A percentile compares a stretch with the other conserved stretches of the same genome.
These are phyloP conservation scores for Globisporangium heterothallicum DNA, from an alignment of 352 stramenopile genomes.

Conservation along the genomic window DNA sequence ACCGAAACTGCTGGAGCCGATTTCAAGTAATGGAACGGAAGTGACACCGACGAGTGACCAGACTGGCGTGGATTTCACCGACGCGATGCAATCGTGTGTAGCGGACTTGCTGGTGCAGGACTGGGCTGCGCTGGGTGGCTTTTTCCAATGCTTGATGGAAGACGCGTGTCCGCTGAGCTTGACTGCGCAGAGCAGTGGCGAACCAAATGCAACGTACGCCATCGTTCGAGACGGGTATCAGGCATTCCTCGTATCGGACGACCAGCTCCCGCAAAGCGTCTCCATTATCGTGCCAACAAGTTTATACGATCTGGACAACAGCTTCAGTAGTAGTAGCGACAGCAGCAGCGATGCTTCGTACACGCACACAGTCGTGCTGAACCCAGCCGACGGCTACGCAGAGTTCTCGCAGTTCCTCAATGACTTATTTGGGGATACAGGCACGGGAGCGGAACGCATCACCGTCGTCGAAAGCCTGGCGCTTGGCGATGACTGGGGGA, in stretches of 20 bases:
- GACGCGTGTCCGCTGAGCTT: constrained; percentile 6
- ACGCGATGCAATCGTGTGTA: constrained; percentile 1
- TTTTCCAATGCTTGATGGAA: constrained; percentile 10
- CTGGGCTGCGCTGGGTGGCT: neutral
- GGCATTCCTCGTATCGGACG: neutral
- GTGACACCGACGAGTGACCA: neutral
- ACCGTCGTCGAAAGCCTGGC: neutral
- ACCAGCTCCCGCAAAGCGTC: neutral
- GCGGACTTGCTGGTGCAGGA: neutral
- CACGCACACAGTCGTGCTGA: neutral
- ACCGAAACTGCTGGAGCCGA: neutral
- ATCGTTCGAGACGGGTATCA: neutral
- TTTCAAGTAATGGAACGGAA: neutral
- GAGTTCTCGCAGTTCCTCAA: constrained; percentile 2
- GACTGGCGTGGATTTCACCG: constrained; percentile 6
- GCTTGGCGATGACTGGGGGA: neutral
- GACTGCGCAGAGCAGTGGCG: neutral
- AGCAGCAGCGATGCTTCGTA: neutral
- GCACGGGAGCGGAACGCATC: neutral
- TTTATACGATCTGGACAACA: neutral
- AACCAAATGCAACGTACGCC: constrained; percentile 5
- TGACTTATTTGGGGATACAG: neutral
- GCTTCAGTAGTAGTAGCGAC: neutral
- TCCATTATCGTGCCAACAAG: neutral
- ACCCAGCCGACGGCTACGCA: neutral